phyloP scores from a whole-genome alignment of 2,329 filamentous ascomycete genomes.

The Paecilomyces sp. region DNA sequence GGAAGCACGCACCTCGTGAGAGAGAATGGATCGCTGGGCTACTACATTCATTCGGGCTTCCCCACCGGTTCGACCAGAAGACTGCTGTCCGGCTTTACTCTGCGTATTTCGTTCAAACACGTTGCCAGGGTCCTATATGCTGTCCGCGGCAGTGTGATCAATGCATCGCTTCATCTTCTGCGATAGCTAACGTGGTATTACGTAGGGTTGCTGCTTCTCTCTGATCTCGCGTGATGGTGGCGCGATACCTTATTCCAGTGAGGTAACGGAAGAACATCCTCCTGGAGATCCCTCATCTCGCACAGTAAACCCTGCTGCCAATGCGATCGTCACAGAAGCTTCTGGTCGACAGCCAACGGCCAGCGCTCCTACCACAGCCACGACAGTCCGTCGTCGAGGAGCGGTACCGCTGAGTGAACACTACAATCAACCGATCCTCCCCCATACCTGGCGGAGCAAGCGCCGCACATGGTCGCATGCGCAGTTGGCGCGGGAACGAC shows the following conservation, averaged over 20 bases:
- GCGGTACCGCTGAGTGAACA: slow-evolving; percentile 44
- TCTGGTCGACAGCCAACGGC: slow-evolving; percentile 4
- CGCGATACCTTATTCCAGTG: slow-evolving; percentile 16
- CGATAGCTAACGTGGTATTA: background rate
- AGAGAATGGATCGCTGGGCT: background rate
- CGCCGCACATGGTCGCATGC: slow-evolving; percentile 62
- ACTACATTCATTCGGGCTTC: background rate
- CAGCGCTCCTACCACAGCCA: slow-evolving; percentile 2
- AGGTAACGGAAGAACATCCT: slow-evolving; percentile 14
- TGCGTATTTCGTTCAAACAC: background rate
- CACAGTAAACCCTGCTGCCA: slow-evolving; percentile 7
- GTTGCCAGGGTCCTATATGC: background rate
- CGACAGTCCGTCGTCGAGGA: background rate
- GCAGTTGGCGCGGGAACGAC: slow-evolving; percentile 62
- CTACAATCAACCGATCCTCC: slow-evolving; percentile 62
- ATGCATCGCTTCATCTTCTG: background rate
- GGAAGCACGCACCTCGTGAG: background rate
- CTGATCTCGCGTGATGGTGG: slow-evolving; percentile 23
- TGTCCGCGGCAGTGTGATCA: background rate
- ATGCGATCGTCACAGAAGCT: slow-evolving; percentile 8
- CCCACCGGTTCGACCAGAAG: background rate
- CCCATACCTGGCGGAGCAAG: slow-evolving; percentile 59
- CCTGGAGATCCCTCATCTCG: slow-evolving; percentile 13
- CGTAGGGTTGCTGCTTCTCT: slow-evolving; percentile 35
- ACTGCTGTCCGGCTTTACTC: background rate